Evolutionary conservation across 208 protist genomes (phyloP).

Genomic region (Leishmania turanica): DNA sequence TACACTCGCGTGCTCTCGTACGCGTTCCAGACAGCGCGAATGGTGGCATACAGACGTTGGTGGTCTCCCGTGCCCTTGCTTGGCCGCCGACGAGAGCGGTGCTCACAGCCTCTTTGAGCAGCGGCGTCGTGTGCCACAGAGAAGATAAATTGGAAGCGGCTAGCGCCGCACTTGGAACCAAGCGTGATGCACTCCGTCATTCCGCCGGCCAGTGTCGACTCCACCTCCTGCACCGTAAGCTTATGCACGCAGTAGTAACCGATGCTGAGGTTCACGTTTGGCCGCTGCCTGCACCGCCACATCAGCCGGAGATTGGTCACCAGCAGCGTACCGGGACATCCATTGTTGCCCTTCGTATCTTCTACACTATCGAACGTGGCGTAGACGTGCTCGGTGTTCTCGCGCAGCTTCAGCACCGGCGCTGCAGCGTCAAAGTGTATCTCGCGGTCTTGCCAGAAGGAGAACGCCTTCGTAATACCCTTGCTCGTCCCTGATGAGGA

Average conservation of each 20-base stretch:
- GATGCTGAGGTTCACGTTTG: constrained; percentile 90
- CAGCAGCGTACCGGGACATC: constrained; percentile 83
- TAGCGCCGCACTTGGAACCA: constrained; percentile 72
- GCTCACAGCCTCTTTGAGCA: background rate
- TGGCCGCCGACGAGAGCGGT: background rate
- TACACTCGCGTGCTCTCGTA: constrained; percentile 95
- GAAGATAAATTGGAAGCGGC: constrained; percentile 96
- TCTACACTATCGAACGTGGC: constrained; percentile 87
- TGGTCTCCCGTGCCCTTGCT: constrained; percentile 1
- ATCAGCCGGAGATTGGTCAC: constrained; percentile 97
- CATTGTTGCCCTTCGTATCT: constrained; percentile 97
- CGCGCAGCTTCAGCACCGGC: constrained; percentile 57
- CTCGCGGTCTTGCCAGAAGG: constrained; percentile 96
- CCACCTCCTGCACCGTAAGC: constrained; percentile 87
- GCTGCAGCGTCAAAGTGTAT: constrained; percentile 92
- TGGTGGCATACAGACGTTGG: constrained; percentile 27
- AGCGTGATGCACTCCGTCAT: constrained; percentile 90
- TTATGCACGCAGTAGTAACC: constrained; percentile 90
- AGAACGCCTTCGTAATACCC: constrained; percentile 45
- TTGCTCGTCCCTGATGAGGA: constrained; percentile 11
- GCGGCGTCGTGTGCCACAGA: constrained; percentile 57
- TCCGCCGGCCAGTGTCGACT: constrained; percentile 73
- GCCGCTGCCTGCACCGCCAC: constrained; percentile 72
- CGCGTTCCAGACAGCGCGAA: constrained; percentile 73
- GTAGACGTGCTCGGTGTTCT: constrained; percentile 78